Percentiles rank a stretch among this genome's conserved stretches.
phyloP scores from a whole-genome alignment of 108 stramenopile genomes.

The Phaeodactylum tricornutum region DNA sequence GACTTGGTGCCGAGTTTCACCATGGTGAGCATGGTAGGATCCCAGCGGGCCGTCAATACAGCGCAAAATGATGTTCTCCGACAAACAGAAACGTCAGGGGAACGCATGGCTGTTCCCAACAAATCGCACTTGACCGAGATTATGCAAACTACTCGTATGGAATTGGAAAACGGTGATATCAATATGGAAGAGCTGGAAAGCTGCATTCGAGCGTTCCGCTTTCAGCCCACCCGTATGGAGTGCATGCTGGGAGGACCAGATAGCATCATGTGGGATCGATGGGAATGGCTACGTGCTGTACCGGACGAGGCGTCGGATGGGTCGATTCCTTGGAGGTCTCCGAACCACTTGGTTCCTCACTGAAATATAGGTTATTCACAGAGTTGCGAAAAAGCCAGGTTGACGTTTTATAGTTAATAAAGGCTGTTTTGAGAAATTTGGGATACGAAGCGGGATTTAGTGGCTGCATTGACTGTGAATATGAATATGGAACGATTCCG shows the following conservation, averaged over 20 bases:
- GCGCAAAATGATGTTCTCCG: background rate
- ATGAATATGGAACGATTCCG: too few species aligned
- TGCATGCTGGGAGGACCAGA: conserved; percentile 40
- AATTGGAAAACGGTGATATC: conserved; percentile 29
- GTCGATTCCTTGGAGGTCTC: conserved; percentile 8
- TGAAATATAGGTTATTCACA: too few species aligned
- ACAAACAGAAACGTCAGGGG: background rate
- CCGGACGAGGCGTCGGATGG: conserved; percentile 8
- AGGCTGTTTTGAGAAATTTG: too few species aligned
- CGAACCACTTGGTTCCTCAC: conserved; percentile 18
- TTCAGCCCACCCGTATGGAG: conserved; percentile 38
- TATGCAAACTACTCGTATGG: conserved; percentile 32
- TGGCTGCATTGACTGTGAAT: too few species aligned
- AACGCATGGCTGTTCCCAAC: conserved; percentile 10
- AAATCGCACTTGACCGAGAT: conserved; percentile 32
- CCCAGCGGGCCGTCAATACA: conserved; percentile 14
- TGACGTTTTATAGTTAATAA: too few species aligned
- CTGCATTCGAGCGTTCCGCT: conserved; percentile 28
- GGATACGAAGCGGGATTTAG: too few species aligned
- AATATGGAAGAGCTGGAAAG: conserved; percentile 24
- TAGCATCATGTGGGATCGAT: conserved; percentile 44
- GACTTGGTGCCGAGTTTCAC: conserved; percentile 25
- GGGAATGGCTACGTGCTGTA: conserved; percentile 31
- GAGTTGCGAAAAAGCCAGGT: too few species aligned
- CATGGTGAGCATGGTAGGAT: conserved; percentile 30